Conservation (phyloP, 345 rosid genomes). For the Gossypium sturtianum region DNA sequence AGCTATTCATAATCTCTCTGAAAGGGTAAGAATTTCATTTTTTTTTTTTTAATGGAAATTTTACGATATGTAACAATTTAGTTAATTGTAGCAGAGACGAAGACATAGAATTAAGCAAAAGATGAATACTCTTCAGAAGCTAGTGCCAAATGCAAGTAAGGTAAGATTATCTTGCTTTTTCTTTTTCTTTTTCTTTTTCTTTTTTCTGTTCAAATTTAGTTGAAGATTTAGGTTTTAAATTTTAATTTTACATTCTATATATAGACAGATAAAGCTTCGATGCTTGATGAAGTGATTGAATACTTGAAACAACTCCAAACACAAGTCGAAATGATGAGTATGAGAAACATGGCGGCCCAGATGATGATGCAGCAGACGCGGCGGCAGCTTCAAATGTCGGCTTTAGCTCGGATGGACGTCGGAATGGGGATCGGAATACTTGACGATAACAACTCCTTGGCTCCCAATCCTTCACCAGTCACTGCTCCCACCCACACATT, state of each 20-base stretch:
- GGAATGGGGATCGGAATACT: slow-evolving; percentile 67
- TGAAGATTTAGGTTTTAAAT: neutral
- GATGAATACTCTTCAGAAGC: slow-evolving; percentile 85
- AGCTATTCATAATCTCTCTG: slow-evolving; percentile 89
- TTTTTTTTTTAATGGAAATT: too few species aligned
- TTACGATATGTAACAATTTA: too few species aligned
- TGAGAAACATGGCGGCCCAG: slow-evolving; percentile 56
- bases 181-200: neutral
- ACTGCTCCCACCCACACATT: slow-evolving; percentile 1
- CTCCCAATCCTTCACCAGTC: slow-evolving; percentile 19
- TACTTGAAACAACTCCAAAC: slow-evolving; percentile 82
- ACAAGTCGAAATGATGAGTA: slow-evolving; percentile 68
- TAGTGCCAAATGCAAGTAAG: slow-evolving; percentile 93
- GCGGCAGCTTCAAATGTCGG: slow-evolving; percentile 69
- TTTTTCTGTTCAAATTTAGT: neutral
- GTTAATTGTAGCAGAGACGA: slow-evolving; percentile 56
- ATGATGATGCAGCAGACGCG: slow-evolving; percentile 83
- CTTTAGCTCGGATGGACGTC: slow-evolving; percentile 62
- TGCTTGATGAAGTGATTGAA: slow-evolving; percentile 94
- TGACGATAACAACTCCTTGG: slow-evolving; percentile 15
- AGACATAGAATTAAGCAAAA: slow-evolving; percentile 89
- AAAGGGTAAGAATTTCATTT: slow-evolving; percentile 41
- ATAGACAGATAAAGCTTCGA: slow-evolving; percentile 93
- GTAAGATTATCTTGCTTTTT: slow-evolving; percentile 36
- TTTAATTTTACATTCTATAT: neutral